Evolutionary conservation across 75 land plant species (phyloP), one percentile per base, ranked within the genome.

Genomic region (Gnetum montanum): DNA sequence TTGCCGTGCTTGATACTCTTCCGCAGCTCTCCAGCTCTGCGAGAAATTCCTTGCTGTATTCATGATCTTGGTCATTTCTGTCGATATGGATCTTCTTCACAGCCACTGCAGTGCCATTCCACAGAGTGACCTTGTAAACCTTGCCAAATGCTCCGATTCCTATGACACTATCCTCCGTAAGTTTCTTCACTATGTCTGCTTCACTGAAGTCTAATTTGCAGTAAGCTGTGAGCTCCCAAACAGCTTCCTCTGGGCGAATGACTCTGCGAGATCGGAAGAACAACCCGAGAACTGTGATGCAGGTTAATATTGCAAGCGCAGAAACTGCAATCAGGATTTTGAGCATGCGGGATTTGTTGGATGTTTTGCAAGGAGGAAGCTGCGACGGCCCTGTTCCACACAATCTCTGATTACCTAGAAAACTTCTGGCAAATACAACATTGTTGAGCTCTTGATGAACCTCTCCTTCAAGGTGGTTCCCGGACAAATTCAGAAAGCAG

Each of bases 181-280:
- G 30, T 12, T 65, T 68, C 15, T 65, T 38, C 40, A 79, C 8
- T 27, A 79, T 73, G 59, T 67, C 54, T 23, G 46, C 22, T 54
- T 74, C 81, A 18, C 61, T 60, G 74, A 92, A 92, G 44, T 70
- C 73, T 53, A 88, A 28, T 46, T 55, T 64, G 44, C 88, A 94
- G 63, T 88, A 92, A 7, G 83, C 70, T 18, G 94, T 88, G 7
- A 84, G 64, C 69, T 88, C 88, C 97, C 94, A 87, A 30, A 51
- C 18, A n/a, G 41, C 41, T 38, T 38, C 15, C 41, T n/a, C 41
- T 11, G 15, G 15, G 15, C 10, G 15, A 38, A 38, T 11, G 41
- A 11, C 41, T 11, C 3, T 38, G 15, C 15, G 0, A 12, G 11
- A 38, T 38, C 15, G 41, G 41, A 12, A 38, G 2, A 12, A n/a